Evolutionary conservation across 371 early-diverging fungal genomes (phyloP).

Genomic region (Actinomortierella ambigua): DNA sequence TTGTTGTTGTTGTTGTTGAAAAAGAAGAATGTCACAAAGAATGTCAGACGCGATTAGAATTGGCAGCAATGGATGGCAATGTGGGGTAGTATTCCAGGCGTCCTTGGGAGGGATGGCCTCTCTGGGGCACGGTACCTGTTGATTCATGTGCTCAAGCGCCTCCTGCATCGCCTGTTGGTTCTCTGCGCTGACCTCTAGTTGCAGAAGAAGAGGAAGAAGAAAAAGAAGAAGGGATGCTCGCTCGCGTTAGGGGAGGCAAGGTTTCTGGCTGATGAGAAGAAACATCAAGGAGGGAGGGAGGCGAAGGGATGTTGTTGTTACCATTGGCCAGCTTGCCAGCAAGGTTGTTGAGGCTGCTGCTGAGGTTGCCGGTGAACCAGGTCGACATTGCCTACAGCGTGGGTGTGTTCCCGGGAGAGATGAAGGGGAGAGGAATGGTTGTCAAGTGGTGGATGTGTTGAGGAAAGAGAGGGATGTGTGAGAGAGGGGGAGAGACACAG

Average conservation of each 20-base stretch:
- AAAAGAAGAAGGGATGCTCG: not conserved
- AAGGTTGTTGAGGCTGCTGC: conserved; percentile 36
- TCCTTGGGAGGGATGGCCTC: not conserved
- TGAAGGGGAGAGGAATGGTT: too few species aligned
- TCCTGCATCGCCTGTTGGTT: conserved; percentile 19
- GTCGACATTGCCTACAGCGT: not conserved
- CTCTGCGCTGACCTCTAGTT: conserved; percentile 35
- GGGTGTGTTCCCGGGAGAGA: not conserved
- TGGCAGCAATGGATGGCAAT: not conserved
- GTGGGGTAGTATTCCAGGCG: not conserved
- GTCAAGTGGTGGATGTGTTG: not conserved
- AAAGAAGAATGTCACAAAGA: not conserved
- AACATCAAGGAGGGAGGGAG: not conserved
- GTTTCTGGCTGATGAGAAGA: not conserved
- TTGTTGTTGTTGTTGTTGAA: not conserved
- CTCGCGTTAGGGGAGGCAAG: not conserved
- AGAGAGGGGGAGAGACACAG: not conserved
- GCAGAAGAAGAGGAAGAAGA: not conserved
- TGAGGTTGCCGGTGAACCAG: conserved; percentile 3
- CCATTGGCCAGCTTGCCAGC: conserved; percentile 44
- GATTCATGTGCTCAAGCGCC: conserved; percentile 18
- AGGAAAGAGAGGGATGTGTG: not conserved
- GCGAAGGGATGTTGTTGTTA: not conserved
- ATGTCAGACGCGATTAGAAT: not conserved
- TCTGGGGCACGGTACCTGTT: conserved; percentile 13